These are phyloP conservation scores for Starmerella apis DNA, from an alignment of 805 yeast genomes.

Conservation along the genomic window DNA sequence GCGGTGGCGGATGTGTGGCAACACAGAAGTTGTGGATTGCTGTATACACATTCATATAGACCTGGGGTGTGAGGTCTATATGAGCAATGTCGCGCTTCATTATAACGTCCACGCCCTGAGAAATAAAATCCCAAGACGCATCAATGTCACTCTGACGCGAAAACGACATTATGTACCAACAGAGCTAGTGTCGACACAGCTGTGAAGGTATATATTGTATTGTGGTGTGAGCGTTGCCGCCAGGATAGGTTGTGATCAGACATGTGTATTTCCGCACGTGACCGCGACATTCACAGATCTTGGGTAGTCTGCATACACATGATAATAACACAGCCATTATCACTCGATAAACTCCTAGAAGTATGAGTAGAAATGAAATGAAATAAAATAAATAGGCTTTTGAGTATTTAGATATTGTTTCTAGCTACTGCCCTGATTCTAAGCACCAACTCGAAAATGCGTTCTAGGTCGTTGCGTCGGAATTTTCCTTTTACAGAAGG, in stretches of 20 bases:
- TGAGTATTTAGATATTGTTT: not conserved
- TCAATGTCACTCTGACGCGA: slow-evolving; percentile 23
- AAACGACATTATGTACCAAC: slow-evolving; percentile 9
- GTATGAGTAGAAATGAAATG: not conserved
- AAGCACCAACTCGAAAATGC: not conserved
- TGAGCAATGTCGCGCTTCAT: slow-evolving; percentile 32
- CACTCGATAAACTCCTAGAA: too few species aligned
- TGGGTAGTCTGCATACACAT: too few species aligned
- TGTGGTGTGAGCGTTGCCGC: not conserved
- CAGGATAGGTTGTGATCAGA: not conserved
- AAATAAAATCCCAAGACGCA: slow-evolving; percentile 35
- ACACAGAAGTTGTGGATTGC: slow-evolving; percentile 90
- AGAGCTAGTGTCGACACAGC: not conserved
- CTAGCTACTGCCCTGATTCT: not conserved
- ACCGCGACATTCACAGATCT: too few species aligned
- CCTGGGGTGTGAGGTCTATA: slow-evolving; percentile 33
- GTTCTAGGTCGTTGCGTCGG: not conserved
- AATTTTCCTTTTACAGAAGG: not conserved
- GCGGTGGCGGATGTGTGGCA: slow-evolving; percentile 21
- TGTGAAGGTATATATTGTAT: not conserved
- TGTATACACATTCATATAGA: slow-evolving; percentile 85
- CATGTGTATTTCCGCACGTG: not conserved
- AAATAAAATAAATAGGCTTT: not conserved
- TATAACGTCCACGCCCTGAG: slow-evolving; percentile 34
- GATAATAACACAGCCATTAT: too few species aligned